phyloP scores from a whole-genome alignment of 257 asterid genomes.

The Nicotiana obtusifolia region DNA sequence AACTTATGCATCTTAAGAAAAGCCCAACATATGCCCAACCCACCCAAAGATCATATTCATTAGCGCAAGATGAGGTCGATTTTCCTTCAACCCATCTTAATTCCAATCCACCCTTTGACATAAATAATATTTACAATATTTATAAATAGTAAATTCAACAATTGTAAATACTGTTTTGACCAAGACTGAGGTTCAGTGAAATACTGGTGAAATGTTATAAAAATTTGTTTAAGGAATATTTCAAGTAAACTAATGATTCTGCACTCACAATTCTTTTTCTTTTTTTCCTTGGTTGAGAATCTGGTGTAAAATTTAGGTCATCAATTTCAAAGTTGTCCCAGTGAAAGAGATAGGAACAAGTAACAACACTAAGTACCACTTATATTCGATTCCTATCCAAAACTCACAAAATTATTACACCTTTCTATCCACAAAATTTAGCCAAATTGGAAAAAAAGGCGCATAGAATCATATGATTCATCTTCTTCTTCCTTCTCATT shows the following conservation, averaged over 20 bases:
- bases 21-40: not conserved
- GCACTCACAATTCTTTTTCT: not conserved
- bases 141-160: too few species aligned
- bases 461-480: slow-evolving; percentile 38
- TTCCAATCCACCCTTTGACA: too few species aligned
- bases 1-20: not conserved
- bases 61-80: not conserved
- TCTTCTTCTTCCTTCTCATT: not conserved
- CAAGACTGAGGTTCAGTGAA: not conserved
- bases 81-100: too few species aligned
- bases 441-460: not conserved
- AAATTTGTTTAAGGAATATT: too few species aligned
- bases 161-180: too few species aligned
- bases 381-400: slow-evolving; percentile 17
- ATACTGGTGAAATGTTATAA: not conserved
- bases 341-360: not conserved
- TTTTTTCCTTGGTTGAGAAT: not conserved
- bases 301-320: not conserved
- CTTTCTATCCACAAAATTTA: not conserved
- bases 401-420: not conserved
- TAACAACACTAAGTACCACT: not conserved
- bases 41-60: too few species aligned
- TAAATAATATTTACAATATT: too few species aligned
- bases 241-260: not conserved
- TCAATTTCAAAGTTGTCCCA: not conserved